phyloP scores from a whole-genome alignment of 108 stramenopile genomes.

The Poteriospumella lacustris region DNA sequence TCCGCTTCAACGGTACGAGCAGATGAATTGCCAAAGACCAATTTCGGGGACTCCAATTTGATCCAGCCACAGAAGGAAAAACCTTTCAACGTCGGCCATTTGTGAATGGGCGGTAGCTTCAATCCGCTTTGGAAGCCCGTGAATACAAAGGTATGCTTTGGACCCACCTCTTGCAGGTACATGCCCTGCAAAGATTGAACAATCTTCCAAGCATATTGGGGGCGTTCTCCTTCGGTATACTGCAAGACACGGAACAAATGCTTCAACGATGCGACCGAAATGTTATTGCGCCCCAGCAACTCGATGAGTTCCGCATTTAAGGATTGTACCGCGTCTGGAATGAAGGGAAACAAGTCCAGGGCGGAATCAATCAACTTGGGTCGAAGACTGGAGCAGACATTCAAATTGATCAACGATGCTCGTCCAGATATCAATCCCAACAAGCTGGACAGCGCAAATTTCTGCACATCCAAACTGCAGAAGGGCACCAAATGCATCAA shows the following conservation, averaged over 20 bases:
- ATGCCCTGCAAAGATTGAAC: conserved; percentile 2
- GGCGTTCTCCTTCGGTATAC: neutral
- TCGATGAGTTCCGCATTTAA: neutral
- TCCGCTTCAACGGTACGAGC: neutral
- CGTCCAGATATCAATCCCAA: neutral
- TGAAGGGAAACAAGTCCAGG: conserved; percentile 4
- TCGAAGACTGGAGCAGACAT: neutral
- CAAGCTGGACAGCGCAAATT: neutral
- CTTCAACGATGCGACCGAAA: conserved; percentile 16
- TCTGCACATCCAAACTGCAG: neutral
- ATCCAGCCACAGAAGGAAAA: conserved; percentile 23
- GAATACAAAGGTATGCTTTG: conserved; percentile 19
- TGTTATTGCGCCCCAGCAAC: neutral
- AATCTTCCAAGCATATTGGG: neutral
- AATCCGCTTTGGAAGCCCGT: neutral
- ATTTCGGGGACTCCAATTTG: neutral
- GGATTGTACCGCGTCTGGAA: neutral
- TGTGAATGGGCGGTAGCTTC: neutral
- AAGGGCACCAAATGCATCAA: neutral
- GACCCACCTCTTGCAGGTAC: neutral
- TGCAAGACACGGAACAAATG: conserved; percentile 15
- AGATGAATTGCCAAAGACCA: no score
- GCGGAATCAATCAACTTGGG: neutral
- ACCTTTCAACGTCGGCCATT: conserved; percentile 4
- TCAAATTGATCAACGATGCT: conserved; percentile 5